Base-by-base conservation (phyloP, 225 moss, liverwort and hornwort species). In the Ulota crispa region DNA sequence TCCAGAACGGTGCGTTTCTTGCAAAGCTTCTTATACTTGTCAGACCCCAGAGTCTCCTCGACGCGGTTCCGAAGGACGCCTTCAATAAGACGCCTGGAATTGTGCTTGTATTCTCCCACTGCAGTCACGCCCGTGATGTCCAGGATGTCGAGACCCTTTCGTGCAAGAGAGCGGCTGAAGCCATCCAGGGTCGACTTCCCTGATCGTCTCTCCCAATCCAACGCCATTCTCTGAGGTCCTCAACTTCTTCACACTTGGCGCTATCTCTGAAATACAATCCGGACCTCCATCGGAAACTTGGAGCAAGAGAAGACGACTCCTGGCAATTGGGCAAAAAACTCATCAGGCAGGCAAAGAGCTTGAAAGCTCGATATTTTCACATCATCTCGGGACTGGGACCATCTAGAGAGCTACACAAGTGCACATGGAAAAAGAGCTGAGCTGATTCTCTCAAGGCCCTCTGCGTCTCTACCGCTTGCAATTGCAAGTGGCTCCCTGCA, bases 151-250 rank as follows among this genome's bases (percentile, higher is more conserved):
- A 90, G 78, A 20, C 90, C 88, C 53, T 68, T 88, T 19, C 90
- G 82, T 63, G 84, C 90, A 12, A 90, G 88, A 24, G 86, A 70
- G 56, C 90, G 88, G 77, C 86, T 50, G 72, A 88, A 5, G 13
- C 88, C 90, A 69, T 90, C 90, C 28, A 89, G 78, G 42, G 70
- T 41, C 50, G 89, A 85, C 70, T 85, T 89, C 27, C 89, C 87
- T 2, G 85, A 81, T 63, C 85, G 85, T 72, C 24, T 83, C 53
- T 87, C 18, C 89, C 82, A 87, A 31, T 87, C 87, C 32, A 78
- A 82, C 76, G 79, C 89, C 89, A 89, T 89, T 34, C 55, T 30
- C 16, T 24, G 34, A 45, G 53, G 66, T 32, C 7, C 47, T 52
- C 26, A 61, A 41, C 32, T 43, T 68, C 68, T 43, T 68, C 68